A percentile compares a stretch with the other conserved stretches of the same genome.
Evolutionary conservation across 2,329 filamentous ascomycete genomes (phyloP).

Genomic region (Fusarium bulbicola): DNA sequence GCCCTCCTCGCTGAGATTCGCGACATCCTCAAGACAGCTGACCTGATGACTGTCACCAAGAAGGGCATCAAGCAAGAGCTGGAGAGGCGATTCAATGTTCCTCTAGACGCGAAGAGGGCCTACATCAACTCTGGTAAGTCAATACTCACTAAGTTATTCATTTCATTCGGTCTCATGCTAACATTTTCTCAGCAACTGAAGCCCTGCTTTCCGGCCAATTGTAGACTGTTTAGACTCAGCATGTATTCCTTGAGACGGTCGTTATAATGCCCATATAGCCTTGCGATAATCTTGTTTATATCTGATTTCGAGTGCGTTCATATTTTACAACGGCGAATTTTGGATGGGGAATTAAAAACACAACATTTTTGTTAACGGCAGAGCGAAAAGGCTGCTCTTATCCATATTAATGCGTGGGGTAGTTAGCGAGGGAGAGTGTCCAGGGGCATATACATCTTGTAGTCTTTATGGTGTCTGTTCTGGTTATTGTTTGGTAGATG

Average conservation of each 20-base stretch:
- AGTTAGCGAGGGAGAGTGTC: slow-evolving; percentile 29
- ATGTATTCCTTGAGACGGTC: slow-evolving; percentile 17
- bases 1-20: slow-evolving; percentile 92
- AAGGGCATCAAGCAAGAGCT: slow-evolving; percentile 96
- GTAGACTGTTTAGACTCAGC: slow-evolving; percentile 51
- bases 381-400: slow-evolving; percentile 18
- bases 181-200: slow-evolving; percentile 69
- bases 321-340: slow-evolving; percentile 29
- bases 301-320: slow-evolving; percentile 8
- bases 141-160: neutral
- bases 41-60: slow-evolving; percentile 98
- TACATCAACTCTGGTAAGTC: slow-evolving; percentile 90
- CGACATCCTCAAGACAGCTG: slow-evolving; percentile 88
- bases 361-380: slow-evolving; percentile 31
- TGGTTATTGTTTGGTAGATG: slow-evolving; percentile 28
- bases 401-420: slow-evolving; percentile 40
- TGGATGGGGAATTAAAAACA: slow-evolving; percentile 38
- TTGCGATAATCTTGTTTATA: slow-evolving; percentile 25
- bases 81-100: slow-evolving; percentile 87
- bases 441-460: slow-evolving; percentile 5
- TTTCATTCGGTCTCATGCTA: slow-evolving; percentile 11
- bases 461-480: slow-evolving; percentile 33
- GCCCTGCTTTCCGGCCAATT: slow-evolving; percentile 81
- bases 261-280: slow-evolving; percentile 30
- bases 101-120: slow-evolving; percentile 84